Evolutionary conservation across 192 early-diverging fungal species (phyloP).

Genomic region (Linnemannia hyalina): DNA sequence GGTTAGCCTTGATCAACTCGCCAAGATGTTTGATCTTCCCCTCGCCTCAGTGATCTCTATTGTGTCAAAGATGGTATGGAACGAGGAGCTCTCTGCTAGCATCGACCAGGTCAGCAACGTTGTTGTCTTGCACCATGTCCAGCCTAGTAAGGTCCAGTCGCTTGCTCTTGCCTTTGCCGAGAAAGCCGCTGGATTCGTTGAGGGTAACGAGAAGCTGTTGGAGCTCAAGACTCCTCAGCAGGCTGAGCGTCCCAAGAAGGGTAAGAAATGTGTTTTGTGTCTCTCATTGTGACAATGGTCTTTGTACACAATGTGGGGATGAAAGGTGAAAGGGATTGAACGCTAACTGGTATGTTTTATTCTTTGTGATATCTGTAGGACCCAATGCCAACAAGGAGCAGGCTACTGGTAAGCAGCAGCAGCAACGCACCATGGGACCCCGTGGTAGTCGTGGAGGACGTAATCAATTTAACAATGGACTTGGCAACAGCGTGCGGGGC

Average conservation of each 20-base stretch:
- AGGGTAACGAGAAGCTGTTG: constrained; percentile 90
- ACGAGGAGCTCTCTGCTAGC: constrained; percentile 88
- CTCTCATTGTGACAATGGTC: background rate
- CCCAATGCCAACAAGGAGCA: constrained; percentile 22
- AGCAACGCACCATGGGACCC: constrained; percentile 21
- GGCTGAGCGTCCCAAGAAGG: constrained; percentile 30
- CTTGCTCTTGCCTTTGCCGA: constrained; percentile 87
- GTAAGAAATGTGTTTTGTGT: background rate
- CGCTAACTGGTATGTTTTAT: background rate
- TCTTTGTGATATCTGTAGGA: background rate
- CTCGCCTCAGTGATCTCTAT: constrained; percentile 73
- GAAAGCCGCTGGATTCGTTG: constrained; percentile 87
- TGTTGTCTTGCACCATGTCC: constrained; percentile 86
- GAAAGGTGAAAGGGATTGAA: background rate
- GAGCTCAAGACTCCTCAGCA: constrained; percentile 70
- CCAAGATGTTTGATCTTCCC: constrained; percentile 88
- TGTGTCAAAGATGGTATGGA: constrained; percentile 93
- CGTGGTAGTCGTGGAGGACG: constrained; percentile 26
- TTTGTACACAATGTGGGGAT: too few relatives aligned
- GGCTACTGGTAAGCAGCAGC: constrained; percentile 28
- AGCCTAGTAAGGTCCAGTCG: constrained; percentile 81
- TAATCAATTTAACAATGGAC: constrained; percentile 35
- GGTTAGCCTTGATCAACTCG: constrained; percentile 83
- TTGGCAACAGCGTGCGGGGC: constrained; percentile 35
- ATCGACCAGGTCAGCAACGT: constrained; percentile 86